Conservation (phyloP, 345 rosid species). For the Zanthoxylum bungeanum region DNA sequence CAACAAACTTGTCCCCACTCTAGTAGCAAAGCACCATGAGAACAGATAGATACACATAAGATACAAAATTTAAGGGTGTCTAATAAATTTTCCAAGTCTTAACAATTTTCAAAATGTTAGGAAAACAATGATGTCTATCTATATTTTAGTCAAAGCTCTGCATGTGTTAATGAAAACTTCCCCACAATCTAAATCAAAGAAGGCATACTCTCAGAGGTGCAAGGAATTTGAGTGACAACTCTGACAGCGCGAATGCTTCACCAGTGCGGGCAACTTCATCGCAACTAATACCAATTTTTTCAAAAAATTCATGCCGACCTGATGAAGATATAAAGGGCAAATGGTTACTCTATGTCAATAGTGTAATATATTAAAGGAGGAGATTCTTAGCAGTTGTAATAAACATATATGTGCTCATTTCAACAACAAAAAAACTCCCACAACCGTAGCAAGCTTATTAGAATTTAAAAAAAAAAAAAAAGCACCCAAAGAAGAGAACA, state of each 20-base stretch:
- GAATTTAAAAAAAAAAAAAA: too few species aligned
- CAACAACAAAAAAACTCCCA: too few species aligned
- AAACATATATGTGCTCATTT: too few species aligned
- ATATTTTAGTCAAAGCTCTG: neutral
- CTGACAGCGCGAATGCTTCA: slow-evolving; percentile 67
- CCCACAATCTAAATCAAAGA: neutral
- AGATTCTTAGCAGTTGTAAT: too few species aligned
- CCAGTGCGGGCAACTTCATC: slow-evolving; percentile 74
- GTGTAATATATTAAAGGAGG: too few species aligned
- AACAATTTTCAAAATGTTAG: too few species aligned
- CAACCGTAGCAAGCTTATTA: too few species aligned
- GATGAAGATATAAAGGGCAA: slow-evolving; percentile 14
- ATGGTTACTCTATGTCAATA: too few species aligned
- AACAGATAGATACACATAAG: neutral
- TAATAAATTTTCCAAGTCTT: neutral
- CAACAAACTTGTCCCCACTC: slow-evolving; percentile 73
- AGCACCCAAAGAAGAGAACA: too few species aligned
- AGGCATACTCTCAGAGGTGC: slow-evolving; percentile 61
- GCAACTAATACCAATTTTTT: slow-evolving; percentile 60
- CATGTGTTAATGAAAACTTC: neutral
- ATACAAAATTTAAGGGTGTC: neutral
- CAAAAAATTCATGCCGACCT: slow-evolving; percentile 84
- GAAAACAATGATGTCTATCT: neutral
- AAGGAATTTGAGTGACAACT: slow-evolving; percentile 73
- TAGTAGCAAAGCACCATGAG: slow-evolving; percentile 25